Base-by-base conservation (phyloP, 2,329 filamentous ascomycete species). In the Scorias spongiosa region DNA sequence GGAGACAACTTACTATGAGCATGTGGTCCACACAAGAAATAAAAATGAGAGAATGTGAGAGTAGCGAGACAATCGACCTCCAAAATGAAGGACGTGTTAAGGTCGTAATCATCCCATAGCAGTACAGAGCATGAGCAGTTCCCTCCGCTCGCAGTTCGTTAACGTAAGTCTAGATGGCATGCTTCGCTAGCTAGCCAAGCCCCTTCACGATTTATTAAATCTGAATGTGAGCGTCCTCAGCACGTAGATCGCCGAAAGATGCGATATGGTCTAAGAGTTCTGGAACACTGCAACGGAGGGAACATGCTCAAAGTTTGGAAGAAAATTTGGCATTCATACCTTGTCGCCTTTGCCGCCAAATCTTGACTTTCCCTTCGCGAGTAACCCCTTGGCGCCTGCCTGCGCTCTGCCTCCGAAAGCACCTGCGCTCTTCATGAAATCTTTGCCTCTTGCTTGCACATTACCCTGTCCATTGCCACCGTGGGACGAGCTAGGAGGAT, bases 361-460 rank as follows among this genome's bases (percentile, higher is more conserved):
- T 64, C 85, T 89, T 66, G 76, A 89, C 66, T 84, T 89, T 53
- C 88, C 85, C 67, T 93, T 93, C 51, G 83, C 86, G 62, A 95
- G 80, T 50, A 95, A 65, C 42, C 88, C 89, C 68, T 94, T 94
- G 41, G 88, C 87, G 46, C 86, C 85, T 59, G 85, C 87, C 49
- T 76, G 74, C 29, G 77, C 78, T 56, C 80, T 81, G 18, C 78
- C 78, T 47, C 79, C 75, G 46, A 81, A 67, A 14, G 77, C 66
- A 43, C 85, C 86, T 44, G 88, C 88, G 17, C 81, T 81, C 51
- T 91, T 84, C 58, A 95, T 72, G 26, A 95, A 68, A 55, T 93
- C 87, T 66, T 94, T 95, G 60, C 88, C 80, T 68, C 88, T 89
- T 34, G 80, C 75, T 53, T 85, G 82, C 60, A 88, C 76, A 12